Evolutionary conservation across 192 early-diverging fungal species (phyloP), one percentile per base, ranked within the genome.

Genomic region (Diversispora epigaea): DNA sequence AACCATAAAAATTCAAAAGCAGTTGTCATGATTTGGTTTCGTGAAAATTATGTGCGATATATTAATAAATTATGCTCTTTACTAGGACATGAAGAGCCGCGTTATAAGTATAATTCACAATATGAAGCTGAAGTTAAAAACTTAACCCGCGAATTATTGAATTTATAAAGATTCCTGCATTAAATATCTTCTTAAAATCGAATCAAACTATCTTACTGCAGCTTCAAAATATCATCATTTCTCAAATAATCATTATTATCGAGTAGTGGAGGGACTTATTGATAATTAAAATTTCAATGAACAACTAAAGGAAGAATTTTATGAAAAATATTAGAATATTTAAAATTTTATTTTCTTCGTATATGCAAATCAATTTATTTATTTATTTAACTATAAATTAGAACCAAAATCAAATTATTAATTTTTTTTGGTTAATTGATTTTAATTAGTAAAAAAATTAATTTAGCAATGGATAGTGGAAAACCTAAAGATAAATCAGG

Each of bases 331-430:
- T 68, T 73, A 95, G 46, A 92, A 91, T 78, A 77, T 79, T 8
- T 95, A 93, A 79, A 93, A 93, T 76, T 95, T 97, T 77, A 78
- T 96, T 49, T 76, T 68, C 88, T 6, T 76, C 80, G 80, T 83
- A 80, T 60, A 82, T 88, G n/a, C n/a, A n/a, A n/a, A n/a, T n/a
- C n/a, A n/a, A n/a, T n/a, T n/a, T n/a, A n/a, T n/a, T n/a, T n/a
- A n/a, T n/a, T n/a, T n/a, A n/a, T n/a, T n/a, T n/a, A n/a, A n/a
- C n/a, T 32, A 32, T 32, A 32, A 32, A 32, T 32, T 32, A 50
- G 2, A 6, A 8, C 1, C 14, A 50, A 50, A 12, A 14, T 12
- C 14, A 57, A 57, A n/a, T 57, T 57, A 57, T 57, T 57, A 19
- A 57, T n/a, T 15, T 56, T 12, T 2, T n/a, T 2, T 57, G 2